Evolutionary conservation across 2,329 filamentous ascomycete genomes (phyloP), one percentile per base, ranked within the genome.

Genomic region (Colletotrichum sp.): DNA sequence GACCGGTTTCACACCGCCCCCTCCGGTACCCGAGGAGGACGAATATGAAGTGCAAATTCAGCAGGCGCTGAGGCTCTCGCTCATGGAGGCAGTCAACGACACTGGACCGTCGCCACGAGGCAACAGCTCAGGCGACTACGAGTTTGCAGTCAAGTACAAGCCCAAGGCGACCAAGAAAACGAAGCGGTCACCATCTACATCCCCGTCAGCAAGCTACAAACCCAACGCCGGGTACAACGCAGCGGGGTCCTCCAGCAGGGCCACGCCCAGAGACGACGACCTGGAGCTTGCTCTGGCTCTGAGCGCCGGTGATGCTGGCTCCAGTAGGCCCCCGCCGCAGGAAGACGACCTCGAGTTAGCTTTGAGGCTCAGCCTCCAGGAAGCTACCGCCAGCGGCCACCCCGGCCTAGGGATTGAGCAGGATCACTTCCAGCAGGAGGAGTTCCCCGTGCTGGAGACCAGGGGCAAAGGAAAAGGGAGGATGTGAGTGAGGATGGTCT

Each of bases 11-110:
- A 85, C 83, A 60, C 84, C 84, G 9, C 80, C 81, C 5, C 78
- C 80, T 5, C 78, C 78, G 9, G 76, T 79, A 15, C 73, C 80
- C 6, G 88, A 89, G 60, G 84, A 84, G 22, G 85, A 88, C 64
- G 89, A 92, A 28, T 91, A 90, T 75, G 91, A 93, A 79, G 87
- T 88, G 66, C 90, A 92, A 79, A 88, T 93, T 12, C 91, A 93
- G 82, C 88, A 91, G 69, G 92, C 92, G 2, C 91, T 93, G 52
- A 89, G 91, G 0, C 84, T 93, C 12, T 93, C 91, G 3, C 83
- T 93, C 8, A 84, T 93, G 67, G 91, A 93, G 77, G 87, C 87
- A 8, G 86, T 87, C 48, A 87, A 89, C 69, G 88, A 89, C 32
- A 79, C 81, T 3, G 86, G 84, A 2, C 84, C 87, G 58, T 89